These are phyloP conservation scores for Clitopilus passeckerianus DNA, from an alignment of 768 basidiomycete species.

Conservation along the genomic window DNA sequence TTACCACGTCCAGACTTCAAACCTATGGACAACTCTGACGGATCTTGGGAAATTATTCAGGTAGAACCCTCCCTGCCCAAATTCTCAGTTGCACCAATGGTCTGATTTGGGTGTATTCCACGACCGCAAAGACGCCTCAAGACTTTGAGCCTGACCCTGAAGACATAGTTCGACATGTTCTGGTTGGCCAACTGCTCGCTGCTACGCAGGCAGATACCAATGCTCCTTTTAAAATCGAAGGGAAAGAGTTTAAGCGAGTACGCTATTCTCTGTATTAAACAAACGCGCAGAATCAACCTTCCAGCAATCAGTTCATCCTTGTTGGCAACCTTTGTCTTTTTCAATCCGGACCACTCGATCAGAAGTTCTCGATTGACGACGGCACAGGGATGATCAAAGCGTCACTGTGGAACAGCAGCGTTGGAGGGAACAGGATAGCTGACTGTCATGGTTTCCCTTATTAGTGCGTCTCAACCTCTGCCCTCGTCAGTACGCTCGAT, in stretches of 20 bases:
- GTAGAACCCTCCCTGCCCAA: background rate
- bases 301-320: constrained; percentile 49
- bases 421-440: constrained; percentile 2
- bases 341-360: constrained; percentile 63
- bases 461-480: background rate
- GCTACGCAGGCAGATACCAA: constrained; percentile 9
- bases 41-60: background rate
- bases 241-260: constrained; percentile 13
- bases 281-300: constrained; percentile 15
- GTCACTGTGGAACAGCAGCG: constrained; percentile 62
- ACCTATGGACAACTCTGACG: background rate
- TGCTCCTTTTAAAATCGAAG: constrained; percentile 14
- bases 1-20: background rate
- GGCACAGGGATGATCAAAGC: constrained; percentile 24
- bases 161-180: constrained; percentile 20
- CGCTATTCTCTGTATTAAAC: constrained; percentile 18
- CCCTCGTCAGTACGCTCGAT: background rate
- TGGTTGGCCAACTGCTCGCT: constrained; percentile 18
- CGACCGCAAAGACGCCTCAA: background rate
- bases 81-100: no score
- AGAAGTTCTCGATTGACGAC: constrained; percentile 48
- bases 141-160: background rate
- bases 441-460: constrained; percentile 8
- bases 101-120: background rate
- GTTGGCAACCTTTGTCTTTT: constrained; percentile 69